A percentile compares a stretch with the other conserved stretches of the same genome.
Conservation (phyloP, 352 stramenopile genomes). For the Phytophthora niederhauseri region DNA sequence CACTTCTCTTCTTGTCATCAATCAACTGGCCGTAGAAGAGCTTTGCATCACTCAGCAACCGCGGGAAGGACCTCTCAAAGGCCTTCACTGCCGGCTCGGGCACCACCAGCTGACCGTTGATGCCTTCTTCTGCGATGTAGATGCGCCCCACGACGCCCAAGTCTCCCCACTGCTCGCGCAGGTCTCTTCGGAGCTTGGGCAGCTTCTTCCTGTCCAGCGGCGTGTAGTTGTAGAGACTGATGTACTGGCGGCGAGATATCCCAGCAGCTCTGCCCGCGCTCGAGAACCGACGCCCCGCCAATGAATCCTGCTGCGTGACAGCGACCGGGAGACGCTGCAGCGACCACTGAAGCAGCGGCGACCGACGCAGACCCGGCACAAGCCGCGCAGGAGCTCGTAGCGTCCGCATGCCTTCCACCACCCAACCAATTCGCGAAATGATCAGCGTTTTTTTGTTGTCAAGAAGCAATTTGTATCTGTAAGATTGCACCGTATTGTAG, state of each 20-base stretch:
- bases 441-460: constrained; percentile 16
- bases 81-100: constrained; percentile 71
- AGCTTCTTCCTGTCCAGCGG: constrained; percentile 40
- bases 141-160: constrained; percentile 73
- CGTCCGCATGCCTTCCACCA: constrained; percentile 19
- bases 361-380: constrained; percentile 13
- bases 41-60: constrained; percentile 24
- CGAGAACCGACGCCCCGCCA: constrained; percentile 10
- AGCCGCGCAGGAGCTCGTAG: constrained; percentile 10
- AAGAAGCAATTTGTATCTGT: not conserved
- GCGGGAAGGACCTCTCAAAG: constrained; percentile 30
- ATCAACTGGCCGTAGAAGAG: constrained; percentile 41
- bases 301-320: not conserved
- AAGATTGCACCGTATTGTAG: not conserved
- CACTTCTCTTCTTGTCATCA: constrained; percentile 11
- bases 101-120: constrained; percentile 96
- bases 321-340: constrained; percentile 3
- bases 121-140: constrained; percentile 94
- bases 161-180: constrained; percentile 47
- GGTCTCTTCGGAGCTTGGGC: constrained; percentile 40
- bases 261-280: constrained; percentile 41
- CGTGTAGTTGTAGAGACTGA: constrained; percentile 69
- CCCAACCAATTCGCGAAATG: constrained; percentile 17
- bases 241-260: constrained; percentile 74
- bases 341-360: constrained; percentile 18